These are phyloP conservation scores for Trichosphaerium sp. DNA, from an alignment of 78 protist species.

Conservation along the genomic window DNA sequence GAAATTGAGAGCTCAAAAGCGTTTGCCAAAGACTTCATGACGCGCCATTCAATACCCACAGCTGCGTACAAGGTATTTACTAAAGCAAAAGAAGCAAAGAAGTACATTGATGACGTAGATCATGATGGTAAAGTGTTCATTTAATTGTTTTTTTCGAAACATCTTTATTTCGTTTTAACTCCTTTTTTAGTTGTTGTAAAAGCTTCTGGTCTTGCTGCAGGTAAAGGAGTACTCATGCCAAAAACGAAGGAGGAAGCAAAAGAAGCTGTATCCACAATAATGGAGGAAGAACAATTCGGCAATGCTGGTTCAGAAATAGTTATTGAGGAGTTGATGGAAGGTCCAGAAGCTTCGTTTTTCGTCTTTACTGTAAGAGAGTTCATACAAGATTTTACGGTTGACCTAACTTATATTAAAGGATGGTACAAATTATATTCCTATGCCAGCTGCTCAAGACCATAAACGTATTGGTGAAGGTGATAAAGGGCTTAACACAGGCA, in stretches of 20 bases:
- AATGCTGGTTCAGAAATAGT: slow-evolving; percentile 49
- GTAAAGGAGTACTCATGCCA: slow-evolving; percentile 80
- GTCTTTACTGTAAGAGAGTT: slow-evolving; percentile 61
- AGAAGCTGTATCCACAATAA: slow-evolving; percentile 11
- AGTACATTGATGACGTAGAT: slow-evolving; percentile 14
- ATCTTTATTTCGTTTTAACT: neutral
- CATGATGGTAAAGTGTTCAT: neutral
- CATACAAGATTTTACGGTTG: too few species aligned
- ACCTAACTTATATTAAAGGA: too few species aligned
- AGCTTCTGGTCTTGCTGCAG: slow-evolving; percentile 78
- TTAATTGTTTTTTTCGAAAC: neutral
- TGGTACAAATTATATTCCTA: too few species aligned
- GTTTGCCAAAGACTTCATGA: slow-evolving; percentile 78
- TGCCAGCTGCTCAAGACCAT: slow-evolving; percentile 71
- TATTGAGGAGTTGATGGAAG: slow-evolving; percentile 57
- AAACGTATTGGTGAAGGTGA: slow-evolving; percentile 68
- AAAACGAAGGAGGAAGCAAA: slow-evolving; percentile 38
- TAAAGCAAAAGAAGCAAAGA: slow-evolving; percentile 22
- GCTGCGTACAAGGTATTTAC: slow-evolving; percentile 44
- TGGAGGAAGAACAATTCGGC: slow-evolving; percentile 51
- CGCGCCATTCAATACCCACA: slow-evolving; percentile 66
- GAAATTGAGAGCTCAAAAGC: slow-evolving; percentile 72
- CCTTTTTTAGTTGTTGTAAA: slow-evolving; percentile 1
- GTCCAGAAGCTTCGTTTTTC: slow-evolving; percentile 65
- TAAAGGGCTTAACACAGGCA: slow-evolving; percentile 47